Evolutionary conservation across 2,329 filamentous ascomycete genomes (phyloP), one percentile per base, ranked within the genome.

Genomic region (Scedosporium boydii): DNA sequence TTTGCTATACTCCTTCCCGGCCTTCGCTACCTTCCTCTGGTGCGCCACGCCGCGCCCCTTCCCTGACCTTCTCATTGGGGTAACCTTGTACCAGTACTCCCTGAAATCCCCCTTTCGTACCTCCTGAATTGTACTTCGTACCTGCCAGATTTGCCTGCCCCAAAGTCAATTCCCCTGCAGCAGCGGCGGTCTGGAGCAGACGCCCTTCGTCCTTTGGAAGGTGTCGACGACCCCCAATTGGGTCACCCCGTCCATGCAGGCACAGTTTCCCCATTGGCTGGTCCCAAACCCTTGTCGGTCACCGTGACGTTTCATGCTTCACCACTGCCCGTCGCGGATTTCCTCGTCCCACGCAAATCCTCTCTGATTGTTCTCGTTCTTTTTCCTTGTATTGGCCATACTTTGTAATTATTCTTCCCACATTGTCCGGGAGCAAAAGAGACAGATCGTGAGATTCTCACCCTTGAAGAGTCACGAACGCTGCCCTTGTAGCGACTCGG

Each of bases 241-340:
- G 51, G 51, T 21, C 23, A 55, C 51, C 51, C 21, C 23, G 51
- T 55, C 51, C 23, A 55, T 55, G 51, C 51, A 55, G 21, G 51
- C 12, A 23, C 51, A 55, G 18, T 21, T 59, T 18, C 41, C 59
- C 63, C 56, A 68, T 69, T 69, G 67, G 67, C 62, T 56, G 61
- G 60, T 26, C 21, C 38, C 38, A 46, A 55, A 67, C 63, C 67
- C 66, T 64, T 66, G 66, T 63, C 65, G 61, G 55, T 61, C 64
- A 64, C 66, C 65, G 66, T 67, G 61, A 68, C 69, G 70, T 71
- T 72, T 72, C 70, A 72, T 66, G 65, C 67, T 62, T 67, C 64
- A 67, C 66, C 64, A 66, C 64, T 62, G 64, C 55, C 34, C 66
- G 70, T 72, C 69, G 68, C 69, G 69, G 69, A 67, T 69, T 70